Percentiles rank a stretch among this genome's conserved stretches.
phyloP scores from a whole-genome alignment of 257 asterid species.

The Solanum habrochaites region DNA sequence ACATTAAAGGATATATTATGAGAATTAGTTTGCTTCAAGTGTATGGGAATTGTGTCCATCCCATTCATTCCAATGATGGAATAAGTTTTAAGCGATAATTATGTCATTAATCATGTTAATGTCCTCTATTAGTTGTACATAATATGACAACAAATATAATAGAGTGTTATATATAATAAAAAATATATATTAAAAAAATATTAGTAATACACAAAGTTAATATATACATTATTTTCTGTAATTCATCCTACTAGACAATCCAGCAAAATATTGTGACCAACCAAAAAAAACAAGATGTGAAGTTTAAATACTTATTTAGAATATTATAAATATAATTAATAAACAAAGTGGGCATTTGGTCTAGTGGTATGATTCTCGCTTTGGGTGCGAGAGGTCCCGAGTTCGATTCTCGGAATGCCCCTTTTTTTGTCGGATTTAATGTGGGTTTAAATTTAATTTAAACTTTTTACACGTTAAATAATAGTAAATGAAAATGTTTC shows the following conservation, averaged over 20 bases:
- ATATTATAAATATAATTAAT: rapidly evolving
- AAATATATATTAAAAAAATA: too few relatives aligned
- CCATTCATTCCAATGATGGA: not conserved
- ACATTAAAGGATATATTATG: not conserved
- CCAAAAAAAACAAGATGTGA: too few relatives aligned
- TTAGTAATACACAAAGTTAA: too few relatives aligned
- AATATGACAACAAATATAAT: too few relatives aligned
- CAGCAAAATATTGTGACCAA: not conserved
- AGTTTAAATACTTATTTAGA: too few relatives aligned
- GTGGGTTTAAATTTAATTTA: too few relatives aligned
- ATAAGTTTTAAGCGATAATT: too few relatives aligned
- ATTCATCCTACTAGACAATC: not conserved
- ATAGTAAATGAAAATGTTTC: too few relatives aligned
- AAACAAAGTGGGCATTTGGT: slow-evolving; percentile 50
- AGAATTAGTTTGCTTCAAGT: not conserved
- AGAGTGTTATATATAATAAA: too few relatives aligned
- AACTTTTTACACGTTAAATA: too few relatives aligned
- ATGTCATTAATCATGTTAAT: not conserved
- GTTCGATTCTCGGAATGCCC: slow-evolving; percentile 58
- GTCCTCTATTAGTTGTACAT: not conserved
- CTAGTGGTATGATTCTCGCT: slow-evolving; percentile 84
- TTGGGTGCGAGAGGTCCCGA: slow-evolving; percentile 73
- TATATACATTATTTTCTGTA: too few relatives aligned
- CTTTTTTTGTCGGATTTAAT: not conserved
- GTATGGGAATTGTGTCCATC: not conserved